Evolutionary conservation across 495 filamentous ascomycete genomes (phyloP).

Genomic region (Cercophora sp.): DNA sequence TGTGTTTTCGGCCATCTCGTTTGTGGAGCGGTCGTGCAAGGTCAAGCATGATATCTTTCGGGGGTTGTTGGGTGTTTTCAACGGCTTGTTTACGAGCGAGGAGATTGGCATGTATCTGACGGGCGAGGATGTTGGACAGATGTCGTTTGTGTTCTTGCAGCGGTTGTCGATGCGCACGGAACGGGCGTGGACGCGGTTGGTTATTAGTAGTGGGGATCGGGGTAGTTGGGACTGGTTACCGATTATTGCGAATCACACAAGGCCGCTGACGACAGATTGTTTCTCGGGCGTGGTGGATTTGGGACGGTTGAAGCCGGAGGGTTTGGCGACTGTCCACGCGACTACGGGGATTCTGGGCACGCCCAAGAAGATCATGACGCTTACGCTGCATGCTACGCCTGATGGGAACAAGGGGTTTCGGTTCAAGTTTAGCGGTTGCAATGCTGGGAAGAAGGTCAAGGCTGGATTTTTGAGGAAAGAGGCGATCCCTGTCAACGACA

Average conservation of each 20-base stretch:
- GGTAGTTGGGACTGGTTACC: constrained; percentile 8
- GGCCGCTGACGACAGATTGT: constrained; percentile 16
- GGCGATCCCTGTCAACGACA: constrained; percentile 8
- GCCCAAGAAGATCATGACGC: constrained; percentile 18
- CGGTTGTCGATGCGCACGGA: constrained; percentile 21
- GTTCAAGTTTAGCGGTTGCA: constrained; percentile 25
- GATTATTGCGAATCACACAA: constrained; percentile 8
- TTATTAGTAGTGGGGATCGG: constrained; percentile 13
- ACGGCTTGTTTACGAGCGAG: background rate
- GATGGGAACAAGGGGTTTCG: constrained; percentile 10
- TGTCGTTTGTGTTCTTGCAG: constrained; percentile 24
- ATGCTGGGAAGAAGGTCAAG: constrained; percentile 21
- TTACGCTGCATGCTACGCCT: constrained; percentile 8
- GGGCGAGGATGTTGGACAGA: constrained; percentile 17
- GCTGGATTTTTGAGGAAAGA: constrained; percentile 18
- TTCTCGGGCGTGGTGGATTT: constrained; percentile 21
- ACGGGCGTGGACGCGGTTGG: constrained; percentile 21
- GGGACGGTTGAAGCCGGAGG: constrained; percentile 12
- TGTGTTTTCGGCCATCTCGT: constrained; percentile 26
- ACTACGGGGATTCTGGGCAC: constrained; percentile 16
- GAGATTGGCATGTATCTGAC: constrained; percentile 5
- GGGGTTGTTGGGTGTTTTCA: constrained; percentile 19
- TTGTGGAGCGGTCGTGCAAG: background rate
- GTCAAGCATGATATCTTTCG: constrained; percentile 14
- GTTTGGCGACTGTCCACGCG: constrained; percentile 4